A percentile compares a stretch with the other conserved stretches of the same genome.
Conservation (phyloP, 2,329 filamentous ascomycete genomes). For the Aspergillus pseudoviridinutans region DNA sequence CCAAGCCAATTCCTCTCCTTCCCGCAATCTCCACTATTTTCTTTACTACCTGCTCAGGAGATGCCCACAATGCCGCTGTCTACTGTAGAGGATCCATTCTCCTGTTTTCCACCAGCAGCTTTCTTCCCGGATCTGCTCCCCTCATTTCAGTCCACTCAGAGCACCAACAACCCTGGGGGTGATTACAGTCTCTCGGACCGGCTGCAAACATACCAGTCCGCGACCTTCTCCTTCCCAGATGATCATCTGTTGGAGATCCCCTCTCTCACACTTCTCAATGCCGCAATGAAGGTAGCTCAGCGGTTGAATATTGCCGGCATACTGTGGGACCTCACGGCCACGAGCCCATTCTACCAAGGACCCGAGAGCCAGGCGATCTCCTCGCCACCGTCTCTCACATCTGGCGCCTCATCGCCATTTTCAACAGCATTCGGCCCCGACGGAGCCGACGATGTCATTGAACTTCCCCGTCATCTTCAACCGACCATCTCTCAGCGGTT, state of each 20-base stretch:
- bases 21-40: background rate
- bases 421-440: conserved; percentile 22
- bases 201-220: conserved; percentile 18
- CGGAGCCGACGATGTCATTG: conserved; percentile 12
- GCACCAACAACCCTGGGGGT: background rate
- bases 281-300: conserved; percentile 45
- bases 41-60: background rate
- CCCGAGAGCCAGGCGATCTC: background rate
- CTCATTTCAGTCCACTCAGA: background rate
- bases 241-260: conserved; percentile 48
- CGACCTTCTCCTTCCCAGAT: conserved; percentile 40
- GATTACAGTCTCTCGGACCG: conserved; percentile 7
- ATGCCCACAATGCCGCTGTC: background rate
- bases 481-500: conserved; percentile 50
- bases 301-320: conserved; percentile 42
- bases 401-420: conserved; percentile 10
- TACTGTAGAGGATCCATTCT: background rate
- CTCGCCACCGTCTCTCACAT: conserved; percentile 4
- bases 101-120: background rate
- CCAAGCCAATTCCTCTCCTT: background rate
- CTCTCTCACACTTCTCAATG: conserved; percentile 48
- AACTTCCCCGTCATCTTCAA: conserved; percentile 47
- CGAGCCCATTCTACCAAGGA: conserved; percentile 46
- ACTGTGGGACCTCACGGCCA: conserved; percentile 47
- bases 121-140: background rate